Evolutionary conservation across 768 basidiomycete genomes (phyloP).

Genomic region (Naganishia antarctica): DNA sequence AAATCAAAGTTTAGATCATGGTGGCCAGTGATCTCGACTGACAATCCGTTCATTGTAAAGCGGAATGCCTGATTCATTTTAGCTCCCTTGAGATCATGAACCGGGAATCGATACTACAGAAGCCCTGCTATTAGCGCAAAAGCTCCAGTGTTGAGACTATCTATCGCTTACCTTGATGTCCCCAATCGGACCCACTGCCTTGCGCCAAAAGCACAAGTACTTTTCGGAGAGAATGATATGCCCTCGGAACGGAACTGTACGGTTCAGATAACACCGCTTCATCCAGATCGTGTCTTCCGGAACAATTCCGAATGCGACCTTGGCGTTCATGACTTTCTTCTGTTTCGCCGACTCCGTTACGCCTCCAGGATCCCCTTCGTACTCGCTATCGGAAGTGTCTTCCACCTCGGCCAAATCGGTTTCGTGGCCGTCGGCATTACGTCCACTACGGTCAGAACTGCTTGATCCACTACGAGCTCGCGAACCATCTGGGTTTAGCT

Average conservation of each 20-base stretch:
- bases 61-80: conserved; percentile 45
- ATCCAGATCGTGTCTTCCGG: conserved; percentile 32
- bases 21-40: conserved; percentile 55
- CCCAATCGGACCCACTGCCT: conserved; percentile 29
- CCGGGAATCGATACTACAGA: conserved; percentile 51
- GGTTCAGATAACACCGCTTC: conserved; percentile 46
- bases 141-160: conserved; percentile 8
- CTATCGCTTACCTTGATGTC: conserved; percentile 49
- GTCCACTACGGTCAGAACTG: neutral
- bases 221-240: conserved; percentile 43
- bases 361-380: conserved; percentile 20
- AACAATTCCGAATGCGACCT: conserved; percentile 23
- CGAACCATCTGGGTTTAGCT: neutral
- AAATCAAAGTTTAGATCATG: conserved; percentile 56
- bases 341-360: neutral
- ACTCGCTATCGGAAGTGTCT: conserved; percentile 16
- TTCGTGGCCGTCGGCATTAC: conserved; percentile 15
- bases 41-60: conserved; percentile 49
- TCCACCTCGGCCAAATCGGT: neutral
- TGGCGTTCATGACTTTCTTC: conserved; percentile 22
- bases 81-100: conserved; percentile 52
- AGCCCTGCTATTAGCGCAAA: neutral
- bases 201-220: conserved; percentile 47
- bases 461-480: neutral
- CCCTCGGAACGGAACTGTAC: conserved; percentile 41